Base-by-base conservation (phyloP, 2,329 filamentous ascomycete genomes). In the Penicillium occitanis region DNA sequence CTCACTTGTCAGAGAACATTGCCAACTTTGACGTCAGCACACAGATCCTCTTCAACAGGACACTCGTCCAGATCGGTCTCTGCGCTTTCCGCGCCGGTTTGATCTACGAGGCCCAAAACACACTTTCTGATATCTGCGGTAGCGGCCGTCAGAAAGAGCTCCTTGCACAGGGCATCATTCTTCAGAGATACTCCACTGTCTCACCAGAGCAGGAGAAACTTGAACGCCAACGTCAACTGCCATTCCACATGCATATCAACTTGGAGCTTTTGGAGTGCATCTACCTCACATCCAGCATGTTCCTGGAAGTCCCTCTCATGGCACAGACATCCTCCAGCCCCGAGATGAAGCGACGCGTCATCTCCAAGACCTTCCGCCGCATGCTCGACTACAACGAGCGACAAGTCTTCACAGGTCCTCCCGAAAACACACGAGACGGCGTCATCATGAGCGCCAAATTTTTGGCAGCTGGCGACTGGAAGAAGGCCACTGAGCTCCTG, bases 181-280 rank as follows among this genome's bases (percentile, higher is more conserved):
- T 99, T 79, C 95, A 99, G 84, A 88, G 95, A 72, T 99, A 93
- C 83, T 94, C 88, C 74, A 93, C 97, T 75, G 95, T 99, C 68
- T 95, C 93, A 42, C 95, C 95, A 19, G 95, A 99, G 82, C 95
- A 99, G 81, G 95, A 99, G 84, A 91, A 94, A 71, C 87, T 98
- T 46, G 95, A 99, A 84, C 92, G 95, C 78, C 94, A 98, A 83
- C 90, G 95, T 74, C 95, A 99, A 83, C 87, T 99, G 71, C 95
- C 95, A 44, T 99, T 99, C 89, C 95, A 99, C 85, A 97, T 99
- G 93, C 95, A 99, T 86, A 99, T 99, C 85, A 99, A 99, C 85
- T 87, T 99, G 62, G 95, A 99, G 80, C 88, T 99, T 64, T 87
- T 99, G 46, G 95, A 99, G 84, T 98, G 95, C 76, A 94, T 98